phyloP scores from a whole-genome alignment of 495 filamentous ascomycete species.

The Schizothecium vesticola region DNA sequence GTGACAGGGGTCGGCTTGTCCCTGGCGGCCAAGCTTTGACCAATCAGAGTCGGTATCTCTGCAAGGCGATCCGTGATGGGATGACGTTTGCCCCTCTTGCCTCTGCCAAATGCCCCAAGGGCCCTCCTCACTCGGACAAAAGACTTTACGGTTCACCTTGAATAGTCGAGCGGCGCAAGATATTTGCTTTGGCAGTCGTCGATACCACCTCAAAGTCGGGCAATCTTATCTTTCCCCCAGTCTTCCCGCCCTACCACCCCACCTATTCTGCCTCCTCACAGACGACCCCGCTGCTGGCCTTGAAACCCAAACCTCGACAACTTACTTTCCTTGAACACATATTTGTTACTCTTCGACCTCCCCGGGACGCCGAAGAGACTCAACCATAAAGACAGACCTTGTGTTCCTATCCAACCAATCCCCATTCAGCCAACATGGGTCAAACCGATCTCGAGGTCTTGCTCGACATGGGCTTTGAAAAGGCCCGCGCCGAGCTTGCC shows the following conservation, averaged over 20 bases:
- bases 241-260: not conserved
- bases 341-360: not conserved
- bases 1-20: not conserved
- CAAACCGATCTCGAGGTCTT: constrained; percentile 71
- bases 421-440: constrained; percentile 47
- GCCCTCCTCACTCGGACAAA: not conserved
- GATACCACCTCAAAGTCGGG: not conserved
- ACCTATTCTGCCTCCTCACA: not conserved
- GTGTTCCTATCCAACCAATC: not conserved
- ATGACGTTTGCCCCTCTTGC: not conserved
- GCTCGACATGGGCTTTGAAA: constrained; percentile 92
- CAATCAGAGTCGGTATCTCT: not conserved
- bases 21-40: not conserved
- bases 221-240: not conserved
- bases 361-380: no score
- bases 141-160: not conserved
- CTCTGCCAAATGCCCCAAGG: not conserved
- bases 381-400: no score
- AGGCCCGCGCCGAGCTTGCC: constrained; percentile 71
- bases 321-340: not conserved
- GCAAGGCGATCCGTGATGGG: not conserved
- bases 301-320: not conserved
- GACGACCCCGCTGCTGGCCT: not conserved
- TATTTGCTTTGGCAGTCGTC: not conserved
- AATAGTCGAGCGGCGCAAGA: not conserved